Percentiles rank a stretch among this genome's conserved stretches.
Evolutionary conservation across 768 basidiomycete species (phyloP).

Genomic region (Amanita thiersii): DNA sequence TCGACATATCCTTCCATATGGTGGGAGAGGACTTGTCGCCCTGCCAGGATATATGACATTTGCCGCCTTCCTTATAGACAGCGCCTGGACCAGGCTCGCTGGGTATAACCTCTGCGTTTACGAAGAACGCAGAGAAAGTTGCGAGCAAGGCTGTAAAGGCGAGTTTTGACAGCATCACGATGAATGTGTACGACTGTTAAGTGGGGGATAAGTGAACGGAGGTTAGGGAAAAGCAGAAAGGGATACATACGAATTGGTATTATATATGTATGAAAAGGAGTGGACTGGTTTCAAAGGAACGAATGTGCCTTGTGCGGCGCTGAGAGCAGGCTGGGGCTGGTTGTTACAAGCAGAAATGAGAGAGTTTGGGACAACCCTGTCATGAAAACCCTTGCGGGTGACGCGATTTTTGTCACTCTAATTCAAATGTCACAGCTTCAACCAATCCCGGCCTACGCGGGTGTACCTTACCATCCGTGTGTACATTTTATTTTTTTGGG

Average conservation of each 20-base stretch:
- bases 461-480: too few relatives aligned
- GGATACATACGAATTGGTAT: background rate
- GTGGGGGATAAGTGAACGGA: too few relatives aligned
- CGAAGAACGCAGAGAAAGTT: conserved; percentile 26
- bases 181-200: too few relatives aligned
- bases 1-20: conserved; percentile 62
- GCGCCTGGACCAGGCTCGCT: conserved; percentile 51
- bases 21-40: conserved; percentile 43
- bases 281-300: background rate
- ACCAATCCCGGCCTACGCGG: too few relatives aligned
- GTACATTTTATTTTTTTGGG: too few relatives aligned
- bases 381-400: too few relatives aligned
- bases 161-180: conserved; percentile 31
- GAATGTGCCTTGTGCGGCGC: too few relatives aligned
- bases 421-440: too few relatives aligned
- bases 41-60: conserved; percentile 53
- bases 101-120: conserved; percentile 53
- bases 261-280: background rate
- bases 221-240: too few relatives aligned
- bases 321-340: background rate
- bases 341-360: background rate
- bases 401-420: too few relatives aligned
- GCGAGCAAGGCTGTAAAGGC: conserved; percentile 30
- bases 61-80: conserved; percentile 45
- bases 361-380: too few relatives aligned